phyloP scores from a whole-genome alignment of 176 grass and related monocot species.

The Aegilops bicornis region DNA sequence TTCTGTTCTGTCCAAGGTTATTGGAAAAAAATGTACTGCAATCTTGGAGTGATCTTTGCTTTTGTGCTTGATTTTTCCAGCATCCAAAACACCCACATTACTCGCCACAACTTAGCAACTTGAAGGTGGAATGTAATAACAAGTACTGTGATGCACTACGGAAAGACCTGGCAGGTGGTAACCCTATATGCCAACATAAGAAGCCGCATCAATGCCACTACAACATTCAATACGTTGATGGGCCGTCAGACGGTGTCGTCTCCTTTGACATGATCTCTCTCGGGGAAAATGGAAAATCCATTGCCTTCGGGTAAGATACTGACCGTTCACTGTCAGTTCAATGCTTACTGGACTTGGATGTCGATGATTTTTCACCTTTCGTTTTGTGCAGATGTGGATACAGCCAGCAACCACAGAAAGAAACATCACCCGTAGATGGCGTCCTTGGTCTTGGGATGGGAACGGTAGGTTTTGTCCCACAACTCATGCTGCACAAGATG shows the following conservation, averaged over 20 bases:
- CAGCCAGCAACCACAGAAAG: conserved; percentile 38
- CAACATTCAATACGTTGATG: background rate
- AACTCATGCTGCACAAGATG: conserved; percentile 64
- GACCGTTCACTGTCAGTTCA: background rate
- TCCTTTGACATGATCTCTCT: background rate
- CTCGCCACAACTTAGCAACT: background rate
- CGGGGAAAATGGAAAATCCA: background rate
- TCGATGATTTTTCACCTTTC: background rate
- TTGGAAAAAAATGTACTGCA: too few species aligned
- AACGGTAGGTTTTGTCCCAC: conserved; percentile 57
- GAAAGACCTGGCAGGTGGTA: background rate
- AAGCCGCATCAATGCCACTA: background rate
- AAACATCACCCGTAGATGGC: conserved; percentile 48
- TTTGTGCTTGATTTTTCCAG: too few species aligned
- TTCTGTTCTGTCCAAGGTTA: too few species aligned
- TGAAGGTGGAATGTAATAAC: background rate
- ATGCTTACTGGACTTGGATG: background rate
- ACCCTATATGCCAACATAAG: conserved; percentile 3
- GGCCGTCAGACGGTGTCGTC: background rate
- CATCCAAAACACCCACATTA: background rate
- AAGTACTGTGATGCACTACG: background rate
- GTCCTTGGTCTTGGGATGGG: conserved; percentile 78
- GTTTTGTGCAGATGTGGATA: conserved; percentile 67
- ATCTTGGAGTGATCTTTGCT: too few species aligned
- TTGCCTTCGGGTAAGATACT: background rate